Evolutionary conservation across 148 eudicot species (phyloP).

Genomic region (Oxyria digyna): DNA sequence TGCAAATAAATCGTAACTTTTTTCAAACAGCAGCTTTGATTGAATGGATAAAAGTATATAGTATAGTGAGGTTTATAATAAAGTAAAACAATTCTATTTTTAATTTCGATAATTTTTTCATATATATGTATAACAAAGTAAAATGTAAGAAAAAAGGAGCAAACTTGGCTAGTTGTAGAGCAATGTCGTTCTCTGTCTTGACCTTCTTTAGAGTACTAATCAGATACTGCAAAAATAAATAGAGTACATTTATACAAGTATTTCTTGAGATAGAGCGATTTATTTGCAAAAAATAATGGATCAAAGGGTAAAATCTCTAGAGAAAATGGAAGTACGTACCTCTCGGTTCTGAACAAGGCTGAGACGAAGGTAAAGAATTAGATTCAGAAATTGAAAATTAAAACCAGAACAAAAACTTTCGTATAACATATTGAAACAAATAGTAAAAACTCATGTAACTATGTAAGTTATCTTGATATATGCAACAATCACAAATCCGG

Average conservation of each 20-base stretch:
- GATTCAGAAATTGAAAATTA: background rate
- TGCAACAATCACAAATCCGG: background rate
- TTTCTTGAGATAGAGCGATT: too few relatives aligned
- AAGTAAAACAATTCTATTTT: too few relatives aligned
- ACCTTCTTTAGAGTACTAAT: conserved; percentile 39
- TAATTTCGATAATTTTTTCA: too few relatives aligned
- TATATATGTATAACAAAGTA: background rate
- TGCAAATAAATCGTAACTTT: background rate
- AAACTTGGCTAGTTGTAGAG: conserved; percentile 41
- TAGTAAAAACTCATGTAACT: too few relatives aligned
- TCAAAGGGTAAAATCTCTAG: too few relatives aligned
- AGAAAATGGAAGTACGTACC: conserved; percentile 25
- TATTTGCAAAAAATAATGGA: too few relatives aligned
- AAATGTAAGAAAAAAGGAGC: background rate
- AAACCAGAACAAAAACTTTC: too few relatives aligned
- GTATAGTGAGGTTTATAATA: too few relatives aligned
- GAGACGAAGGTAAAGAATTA: background rate
- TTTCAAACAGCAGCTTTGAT: background rate
- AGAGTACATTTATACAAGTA: background rate
- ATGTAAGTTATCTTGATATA: too few relatives aligned
- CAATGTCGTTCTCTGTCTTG: conserved; percentile 57
- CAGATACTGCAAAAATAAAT: conserved; percentile 33
- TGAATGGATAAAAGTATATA: background rate
- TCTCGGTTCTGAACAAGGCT: conserved; percentile 36
- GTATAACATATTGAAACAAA: too few relatives aligned